Conservation (phyloP, 495 filamentous ascomycete genomes). For the Aspergillus haitiensis region DNA sequence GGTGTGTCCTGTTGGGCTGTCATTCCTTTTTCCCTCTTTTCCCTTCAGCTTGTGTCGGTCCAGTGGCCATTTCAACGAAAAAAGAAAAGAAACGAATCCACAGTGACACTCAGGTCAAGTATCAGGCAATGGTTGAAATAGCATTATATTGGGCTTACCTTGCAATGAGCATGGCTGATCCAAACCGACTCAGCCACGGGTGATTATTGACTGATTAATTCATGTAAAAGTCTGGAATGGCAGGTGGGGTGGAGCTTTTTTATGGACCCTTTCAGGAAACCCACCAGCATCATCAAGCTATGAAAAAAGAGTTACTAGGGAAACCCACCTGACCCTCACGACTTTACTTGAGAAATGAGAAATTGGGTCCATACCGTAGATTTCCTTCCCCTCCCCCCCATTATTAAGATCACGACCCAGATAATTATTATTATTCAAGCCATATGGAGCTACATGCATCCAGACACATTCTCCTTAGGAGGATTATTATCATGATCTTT, state of each 20-base stretch:
- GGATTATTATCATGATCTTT: constrained; percentile 16
- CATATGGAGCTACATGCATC: neutral
- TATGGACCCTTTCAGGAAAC: neutral
- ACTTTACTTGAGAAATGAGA: neutral
- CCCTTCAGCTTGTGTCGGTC: too few species aligned
- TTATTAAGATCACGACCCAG: too few species aligned
- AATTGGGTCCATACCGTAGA: constrained; percentile 8
- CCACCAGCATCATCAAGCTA: constrained; percentile 1
- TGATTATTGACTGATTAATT: too few species aligned
- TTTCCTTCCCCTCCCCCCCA: neutral
- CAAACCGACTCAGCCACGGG: too few species aligned
- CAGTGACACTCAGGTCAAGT: too few species aligned
- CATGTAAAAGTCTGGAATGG: constrained; percentile 1
- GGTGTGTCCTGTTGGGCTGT: neutral
- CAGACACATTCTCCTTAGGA: constrained; percentile 5
- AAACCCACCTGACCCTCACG: constrained; percentile 22
- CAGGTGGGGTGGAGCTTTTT: neutral
- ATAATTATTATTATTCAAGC: neutral
- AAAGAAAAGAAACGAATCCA: too few species aligned
- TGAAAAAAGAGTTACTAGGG: constrained; percentile 24
- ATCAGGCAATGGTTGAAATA: too few species aligned
- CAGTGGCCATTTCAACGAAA: too few species aligned
- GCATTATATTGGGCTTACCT: too few species aligned
- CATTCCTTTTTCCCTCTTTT: neutral
- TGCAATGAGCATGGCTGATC: too few species aligned